phyloP scores from a whole-genome alignment of 768 basidiomycete species.

The Suillus occidentalis region DNA sequence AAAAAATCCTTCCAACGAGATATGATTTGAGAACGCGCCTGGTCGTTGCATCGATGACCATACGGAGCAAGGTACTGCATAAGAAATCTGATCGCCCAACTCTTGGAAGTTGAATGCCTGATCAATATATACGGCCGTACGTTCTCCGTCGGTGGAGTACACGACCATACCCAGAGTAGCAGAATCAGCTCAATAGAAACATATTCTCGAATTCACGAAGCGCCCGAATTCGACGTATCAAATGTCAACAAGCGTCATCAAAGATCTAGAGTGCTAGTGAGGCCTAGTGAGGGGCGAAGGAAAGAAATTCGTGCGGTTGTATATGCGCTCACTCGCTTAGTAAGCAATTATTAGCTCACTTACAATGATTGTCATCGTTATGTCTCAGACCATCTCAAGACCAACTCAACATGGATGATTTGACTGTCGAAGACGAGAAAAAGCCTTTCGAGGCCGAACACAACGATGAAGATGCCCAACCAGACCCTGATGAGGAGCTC shows the following conservation, averaged over 20 bases:
- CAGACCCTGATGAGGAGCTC: slow-evolving; percentile 81
- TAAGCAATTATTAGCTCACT: not conserved
- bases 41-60: not conserved
- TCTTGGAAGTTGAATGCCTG: not conserved
- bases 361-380: not conserved
- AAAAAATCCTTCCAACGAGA: too few species aligned
- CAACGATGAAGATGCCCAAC: slow-evolving; percentile 61
- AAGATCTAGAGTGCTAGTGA: not conserved
- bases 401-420: slow-evolving; percentile 32
- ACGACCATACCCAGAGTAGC: too few species aligned
- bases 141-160: too few species aligned
- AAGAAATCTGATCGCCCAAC: not conserved
- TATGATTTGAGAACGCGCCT: not conserved
- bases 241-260: not conserved
- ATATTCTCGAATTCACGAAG: too few species aligned
- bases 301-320: not conserved
- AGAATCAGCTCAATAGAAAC: too few species aligned
- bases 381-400: not conserved
- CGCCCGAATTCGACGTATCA: too few species aligned
- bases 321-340: not conserved
- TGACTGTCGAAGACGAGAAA: slow-evolving; percentile 58
- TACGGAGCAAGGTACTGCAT: not conserved
- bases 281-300: not conserved
- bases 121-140: not conserved
- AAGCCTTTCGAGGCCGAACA: slow-evolving; percentile 65